These are phyloP conservation scores for Candida gigantensis DNA, from an alignment of 1,139 yeast species.

Conservation along the genomic window DNA sequence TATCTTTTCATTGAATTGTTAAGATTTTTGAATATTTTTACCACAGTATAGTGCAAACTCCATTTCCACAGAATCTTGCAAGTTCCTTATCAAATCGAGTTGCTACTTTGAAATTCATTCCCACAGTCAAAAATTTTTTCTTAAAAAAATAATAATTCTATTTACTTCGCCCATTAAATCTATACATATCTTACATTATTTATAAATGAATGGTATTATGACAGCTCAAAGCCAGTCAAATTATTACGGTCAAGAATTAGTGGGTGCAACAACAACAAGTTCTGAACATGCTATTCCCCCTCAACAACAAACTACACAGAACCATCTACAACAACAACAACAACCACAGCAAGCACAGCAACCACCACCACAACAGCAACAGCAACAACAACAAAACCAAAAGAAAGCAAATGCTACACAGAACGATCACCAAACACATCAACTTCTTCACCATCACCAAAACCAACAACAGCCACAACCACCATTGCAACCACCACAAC, in stretches of 20 bases:
- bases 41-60: not conserved
- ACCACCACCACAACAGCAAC: slow-evolving; percentile 6
- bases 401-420: no score
- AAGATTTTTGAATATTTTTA: not conserved
- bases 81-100: slow-evolving; percentile 2
- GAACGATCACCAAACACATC: slow-evolving; percentile 6
- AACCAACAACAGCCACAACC: slow-evolving; percentile 3
- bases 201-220: slow-evolving; percentile 17
- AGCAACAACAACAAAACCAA: slow-evolving; percentile 9
- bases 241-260: slow-evolving; percentile 17
- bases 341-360: slow-evolving; percentile 3
- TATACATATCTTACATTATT: not conserved
- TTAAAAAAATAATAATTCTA: no score
- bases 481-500: slow-evolving; percentile 4
- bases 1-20: not conserved
- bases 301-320: slow-evolving; percentile 8
- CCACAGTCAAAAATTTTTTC: not conserved
- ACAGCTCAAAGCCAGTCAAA: slow-evolving; percentile 16
- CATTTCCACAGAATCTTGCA: slow-evolving; percentile 1
- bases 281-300: slow-evolving; percentile 9
- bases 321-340: not conserved
- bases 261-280: slow-evolving; percentile 15
- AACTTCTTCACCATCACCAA: slow-evolving; percentile 1
- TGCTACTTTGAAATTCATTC: no score
- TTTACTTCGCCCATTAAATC: not conserved